A percentile compares a stretch with the other conserved stretches of the same genome.
phyloP scores from a whole-genome alignment of 495 filamentous ascomycete species.

The Aspergillus steynii region DNA sequence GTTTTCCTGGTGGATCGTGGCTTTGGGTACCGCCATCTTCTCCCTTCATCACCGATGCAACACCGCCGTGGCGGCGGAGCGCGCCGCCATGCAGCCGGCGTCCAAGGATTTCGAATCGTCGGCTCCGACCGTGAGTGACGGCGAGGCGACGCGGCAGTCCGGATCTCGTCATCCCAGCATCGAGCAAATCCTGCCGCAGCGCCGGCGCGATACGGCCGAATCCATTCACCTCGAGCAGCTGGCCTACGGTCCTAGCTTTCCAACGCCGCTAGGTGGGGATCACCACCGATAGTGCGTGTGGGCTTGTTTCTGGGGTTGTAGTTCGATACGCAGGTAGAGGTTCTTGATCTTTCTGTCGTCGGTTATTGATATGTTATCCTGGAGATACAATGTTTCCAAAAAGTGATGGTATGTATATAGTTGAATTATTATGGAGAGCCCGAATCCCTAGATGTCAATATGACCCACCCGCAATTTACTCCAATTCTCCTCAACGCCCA shows the following conservation, averaged over 20 bases:
- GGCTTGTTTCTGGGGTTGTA: too few relatives aligned
- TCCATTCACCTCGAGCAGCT: background rate
- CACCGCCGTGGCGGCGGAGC: constrained; percentile 2
- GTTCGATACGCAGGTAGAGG: too few relatives aligned
- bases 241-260: constrained; percentile 8
- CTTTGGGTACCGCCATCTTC: background rate
- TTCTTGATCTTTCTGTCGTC: too few relatives aligned
- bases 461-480: constrained; percentile 32
- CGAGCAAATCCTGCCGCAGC: background rate
- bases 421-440: background rate
- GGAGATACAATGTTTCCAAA: too few relatives aligned
- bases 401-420: background rate
- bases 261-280: background rate
- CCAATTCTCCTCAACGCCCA: constrained; percentile 42
- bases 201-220: constrained; percentile 3
- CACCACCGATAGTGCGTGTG: too few relatives aligned
- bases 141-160: background rate
- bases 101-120: background rate
- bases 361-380: too few relatives aligned
- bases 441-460: background rate
- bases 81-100: background rate
- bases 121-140: background rate
- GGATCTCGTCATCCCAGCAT: background rate
- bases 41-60: constrained; percentile 3
- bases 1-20: constrained; percentile 31